Percentiles rank a stretch among this genome's conserved stretches.
These are phyloP conservation scores for Ophiocordyceps australis DNA, from an alignment of 2,329 filamentous ascomycete species.

Conservation along the genomic window DNA sequence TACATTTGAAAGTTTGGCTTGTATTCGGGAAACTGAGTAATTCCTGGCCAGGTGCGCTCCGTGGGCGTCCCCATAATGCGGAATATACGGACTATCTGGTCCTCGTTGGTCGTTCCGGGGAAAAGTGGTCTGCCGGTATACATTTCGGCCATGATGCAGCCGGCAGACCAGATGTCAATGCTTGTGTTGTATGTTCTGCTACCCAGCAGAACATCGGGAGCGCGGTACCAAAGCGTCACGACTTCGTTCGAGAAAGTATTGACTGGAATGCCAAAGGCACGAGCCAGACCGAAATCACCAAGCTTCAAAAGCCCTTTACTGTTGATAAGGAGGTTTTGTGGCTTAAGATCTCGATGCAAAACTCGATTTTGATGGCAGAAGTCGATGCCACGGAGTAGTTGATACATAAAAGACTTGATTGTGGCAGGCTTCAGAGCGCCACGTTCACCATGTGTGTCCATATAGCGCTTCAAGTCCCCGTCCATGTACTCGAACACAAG, in stretches of 20 bases:
- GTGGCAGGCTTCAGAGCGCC: conserved; percentile 75
- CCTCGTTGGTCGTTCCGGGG: conserved; percentile 94
- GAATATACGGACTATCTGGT: conserved; percentile 94
- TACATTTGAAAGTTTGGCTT: conserved; percentile 91
- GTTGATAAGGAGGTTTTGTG: conserved; percentile 93
- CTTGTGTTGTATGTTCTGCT: conserved; percentile 97
- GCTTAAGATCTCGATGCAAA: conserved; percentile 87
- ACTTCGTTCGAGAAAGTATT: conserved; percentile 98
- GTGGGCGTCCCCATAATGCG: conserved; percentile 95
- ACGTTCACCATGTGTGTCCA: conserved; percentile 83
- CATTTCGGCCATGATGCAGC: conserved; percentile 99
- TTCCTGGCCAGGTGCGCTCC: conserved; percentile 88
- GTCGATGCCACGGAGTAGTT: conserved; percentile 85
- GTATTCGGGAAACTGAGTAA: conserved; percentile 93
- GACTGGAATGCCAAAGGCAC: conserved; percentile 90
- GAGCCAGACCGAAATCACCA: conserved; percentile 83
- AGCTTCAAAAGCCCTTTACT: conserved; percentile 79
- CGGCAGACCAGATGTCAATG: conserved; percentile 98
- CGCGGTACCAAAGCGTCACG: conserved; percentile 93
- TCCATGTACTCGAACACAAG: conserved; percentile 99
- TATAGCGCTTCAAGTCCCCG: conserved; percentile 94
- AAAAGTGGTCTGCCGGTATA: conserved; percentile 91
- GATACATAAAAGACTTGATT: conserved; percentile 99
- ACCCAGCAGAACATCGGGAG: conserved; percentile 85
- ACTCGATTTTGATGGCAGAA: conserved; percentile 98